Conservation (phyloP, 1,284 basidiomycete genomes). For the Pseudozyma tsukubaensis region DNA sequence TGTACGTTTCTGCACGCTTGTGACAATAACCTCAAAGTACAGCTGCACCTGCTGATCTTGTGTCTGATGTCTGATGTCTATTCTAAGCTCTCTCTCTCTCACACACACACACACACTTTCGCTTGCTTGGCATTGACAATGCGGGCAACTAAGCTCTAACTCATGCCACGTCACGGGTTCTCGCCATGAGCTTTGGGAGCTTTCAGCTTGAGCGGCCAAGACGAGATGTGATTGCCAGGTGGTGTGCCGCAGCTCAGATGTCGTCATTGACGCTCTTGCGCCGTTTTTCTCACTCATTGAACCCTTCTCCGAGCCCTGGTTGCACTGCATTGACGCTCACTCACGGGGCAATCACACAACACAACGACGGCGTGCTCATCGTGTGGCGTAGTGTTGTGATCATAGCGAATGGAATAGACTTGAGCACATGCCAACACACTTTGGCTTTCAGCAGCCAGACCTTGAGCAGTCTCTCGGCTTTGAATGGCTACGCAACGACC, state of each 20-base stretch:
- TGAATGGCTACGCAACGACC: no score
- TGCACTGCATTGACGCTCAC: neutral
- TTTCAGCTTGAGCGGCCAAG: neutral
- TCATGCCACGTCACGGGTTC: neutral
- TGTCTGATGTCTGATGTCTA: no score
- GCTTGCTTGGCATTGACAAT: neutral
- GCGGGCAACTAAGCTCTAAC: neutral
- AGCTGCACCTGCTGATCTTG: neutral
- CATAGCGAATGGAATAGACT: neutral
- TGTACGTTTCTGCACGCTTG: neutral
- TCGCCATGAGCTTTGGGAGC: neutral
- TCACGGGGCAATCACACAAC: neutral
- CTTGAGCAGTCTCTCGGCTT: no score
- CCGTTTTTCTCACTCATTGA: neutral
- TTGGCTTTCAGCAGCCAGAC: neutral
- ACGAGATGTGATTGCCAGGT: neutral
- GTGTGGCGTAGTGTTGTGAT: neutral
- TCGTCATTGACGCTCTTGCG: constrained; percentile 16
- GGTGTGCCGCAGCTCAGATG: constrained; percentile 11
- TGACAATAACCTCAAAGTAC: neutral
- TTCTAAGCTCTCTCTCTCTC: no score
- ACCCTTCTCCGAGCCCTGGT: neutral
- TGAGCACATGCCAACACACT: no score
- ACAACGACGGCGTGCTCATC: neutral
- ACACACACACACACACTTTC: no score